Evolutionary conservation across 495 filamentous ascomycete genomes (phyloP).

Genomic region (Letharia columbiana): DNA sequence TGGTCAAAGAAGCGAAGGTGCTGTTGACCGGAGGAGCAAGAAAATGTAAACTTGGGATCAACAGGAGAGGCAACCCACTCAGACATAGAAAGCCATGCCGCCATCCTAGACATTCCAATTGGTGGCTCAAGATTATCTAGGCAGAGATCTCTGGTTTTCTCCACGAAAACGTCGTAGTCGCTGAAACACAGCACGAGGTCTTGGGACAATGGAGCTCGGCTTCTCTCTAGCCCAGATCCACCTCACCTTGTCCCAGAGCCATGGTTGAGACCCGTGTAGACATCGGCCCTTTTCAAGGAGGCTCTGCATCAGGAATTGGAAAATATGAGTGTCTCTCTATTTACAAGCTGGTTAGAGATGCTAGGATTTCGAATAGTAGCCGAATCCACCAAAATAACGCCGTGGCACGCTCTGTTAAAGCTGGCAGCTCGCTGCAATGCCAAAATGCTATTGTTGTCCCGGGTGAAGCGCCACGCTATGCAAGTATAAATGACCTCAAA

Average conservation of each 20-base stretch:
- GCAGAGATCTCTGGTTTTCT: not conserved
- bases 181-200: not conserved
- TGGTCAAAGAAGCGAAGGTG: not conserved
- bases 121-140: not conserved
- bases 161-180: not conserved
- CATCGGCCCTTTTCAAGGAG: not conserved
- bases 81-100: not conserved
- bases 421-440: slow-evolving; percentile 15
- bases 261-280: not conserved
- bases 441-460: slow-evolving; percentile 3
- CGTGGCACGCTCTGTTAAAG: slow-evolving; percentile 8
- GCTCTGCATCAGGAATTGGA: not conserved
- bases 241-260: not conserved
- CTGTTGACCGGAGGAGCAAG: not conserved
- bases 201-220: not conserved
- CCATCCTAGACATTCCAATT: not conserved
- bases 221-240: not conserved
- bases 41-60: not conserved
- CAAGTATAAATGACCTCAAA: slow-evolving; percentile 1
- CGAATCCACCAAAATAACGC: slow-evolving; percentile 5
- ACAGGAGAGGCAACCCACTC: not conserved
- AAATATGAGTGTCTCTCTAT: slow-evolving; percentile 6
- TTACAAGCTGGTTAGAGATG: slow-evolving; percentile 13
- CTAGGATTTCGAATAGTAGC: not conserved
- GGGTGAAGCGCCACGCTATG: slow-evolving; percentile 22